phyloP scores from a whole-genome alignment of 441 rosid species.

The Populus hybrid region DNA sequence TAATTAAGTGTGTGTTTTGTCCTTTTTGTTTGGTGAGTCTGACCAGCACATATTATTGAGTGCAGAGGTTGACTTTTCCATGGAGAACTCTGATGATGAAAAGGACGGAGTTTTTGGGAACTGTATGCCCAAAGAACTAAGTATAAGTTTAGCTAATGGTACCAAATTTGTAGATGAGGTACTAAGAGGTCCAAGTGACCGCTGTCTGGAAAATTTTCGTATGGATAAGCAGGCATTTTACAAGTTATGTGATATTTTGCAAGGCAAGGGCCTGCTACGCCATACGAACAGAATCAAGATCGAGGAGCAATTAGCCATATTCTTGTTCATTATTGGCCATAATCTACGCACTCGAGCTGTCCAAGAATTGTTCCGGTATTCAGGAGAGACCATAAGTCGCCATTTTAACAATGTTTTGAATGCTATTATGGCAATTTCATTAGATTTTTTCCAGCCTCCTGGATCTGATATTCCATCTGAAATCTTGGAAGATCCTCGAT shows the following conservation, averaged over 20 bases:
- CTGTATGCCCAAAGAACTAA: constrained; percentile 43
- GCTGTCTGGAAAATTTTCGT: constrained; percentile 76
- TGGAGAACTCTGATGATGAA: constrained; percentile 66
- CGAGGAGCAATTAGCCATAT: constrained; percentile 88
- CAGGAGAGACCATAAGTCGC: constrained; percentile 90
- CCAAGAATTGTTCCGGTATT: constrained; percentile 68
- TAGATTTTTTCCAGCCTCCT: constrained; percentile 65
- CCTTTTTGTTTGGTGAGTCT: too few species aligned
- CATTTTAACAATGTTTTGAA: constrained; percentile 92
- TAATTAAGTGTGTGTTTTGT: too few species aligned
- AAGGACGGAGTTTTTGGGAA: constrained; percentile 42
- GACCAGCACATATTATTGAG: not conserved
- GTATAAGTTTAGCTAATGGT: constrained; percentile 38
- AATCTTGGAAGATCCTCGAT: constrained; percentile 46
- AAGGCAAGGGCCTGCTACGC: constrained; percentile 70
- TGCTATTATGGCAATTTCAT: constrained; percentile 69
- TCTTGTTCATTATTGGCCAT: constrained; percentile 81
- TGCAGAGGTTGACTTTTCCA: constrained; percentile 34
- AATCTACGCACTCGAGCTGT: constrained; percentile 85
- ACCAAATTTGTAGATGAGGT: constrained; percentile 80
- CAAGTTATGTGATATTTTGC: constrained; percentile 77
- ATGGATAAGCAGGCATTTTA: constrained; percentile 87
- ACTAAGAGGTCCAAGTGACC: constrained; percentile 57
- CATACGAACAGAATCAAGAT: constrained; percentile 89
- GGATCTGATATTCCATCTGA: constrained; percentile 47